Evolutionary conservation across 1,139 yeast genomes (phyloP), one percentile per base, ranked within the genome.

Genomic region (Magnusiomyces magnusii): DNA sequence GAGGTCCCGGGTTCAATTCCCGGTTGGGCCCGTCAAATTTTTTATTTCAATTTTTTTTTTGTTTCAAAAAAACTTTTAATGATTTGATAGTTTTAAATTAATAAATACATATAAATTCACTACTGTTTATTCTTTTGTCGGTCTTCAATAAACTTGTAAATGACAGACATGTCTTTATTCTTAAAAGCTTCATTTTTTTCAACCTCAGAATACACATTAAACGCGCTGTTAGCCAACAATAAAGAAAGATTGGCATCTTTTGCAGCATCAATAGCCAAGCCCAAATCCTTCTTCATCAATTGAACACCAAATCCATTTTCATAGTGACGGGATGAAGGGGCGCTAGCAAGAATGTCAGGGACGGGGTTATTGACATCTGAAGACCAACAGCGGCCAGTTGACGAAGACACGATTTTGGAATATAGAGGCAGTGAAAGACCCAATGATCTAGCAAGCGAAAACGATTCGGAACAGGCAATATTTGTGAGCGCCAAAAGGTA

Each of bases 361-460:
- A 82, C 83, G 1, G 86, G 86, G 68, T 82, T 80, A 69, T 82
- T 82, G 66, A 79, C 83, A 47, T 79, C 83, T 1, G 83, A 75
- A 21, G 85, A 83, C 86, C 86, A 82, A 19, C 81, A 75, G 65
- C 81, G 78, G 47, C 86, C 86, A 5, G 85, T 80, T n/a, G 84
- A 79, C 1, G 80, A 81, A 44, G 83, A 73, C 28, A 82, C 83
- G 61, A 82, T 75, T 58, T 79, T 76, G 27, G 84, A 80, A 66
- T 80, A 81, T 59, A 76, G 73, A 53, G 75, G 69, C 66, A 80
- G 71, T 67, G 82, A 77, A 61, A 82, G 75, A 2, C 84, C 83
- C 61, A 81, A 76, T 2, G 81, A 73, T 62, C 75, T 74, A n/a
- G 86, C 86, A 64, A 82, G 72, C 63, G 80, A 83, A 74, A 82